Evolutionary conservation across 768 basidiomycete species (phyloP), one percentile per base, ranked within the genome.

Genomic region (Mycena rebaudengoi): DNA sequence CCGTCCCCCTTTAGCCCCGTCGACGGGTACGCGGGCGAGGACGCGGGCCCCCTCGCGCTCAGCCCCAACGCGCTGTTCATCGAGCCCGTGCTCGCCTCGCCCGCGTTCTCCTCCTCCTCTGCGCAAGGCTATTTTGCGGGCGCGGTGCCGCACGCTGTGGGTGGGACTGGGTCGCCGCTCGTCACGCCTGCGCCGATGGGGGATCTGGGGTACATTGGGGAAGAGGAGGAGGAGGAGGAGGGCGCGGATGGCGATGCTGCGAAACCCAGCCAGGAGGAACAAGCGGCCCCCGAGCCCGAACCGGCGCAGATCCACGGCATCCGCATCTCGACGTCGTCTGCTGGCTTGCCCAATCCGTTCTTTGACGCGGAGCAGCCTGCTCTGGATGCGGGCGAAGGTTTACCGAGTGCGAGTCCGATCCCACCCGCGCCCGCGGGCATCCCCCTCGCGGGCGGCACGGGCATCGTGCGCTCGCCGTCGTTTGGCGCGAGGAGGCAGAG

Each of bases 211-310:
- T 85, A 88, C 68, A 89, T 89, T 32, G 82, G 84, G 10, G 88
- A 89, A 69, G 86, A 85, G n/a, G 84, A 83, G 28, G 88, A 88
- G 67, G 86, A 86, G 20, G 86, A 88, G 44, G 87, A 85, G 23
- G 76, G 78, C 18, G 71, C 52, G 7, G 41, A 49, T 6, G 26
- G 68, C 3, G 48, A 50, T 6, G 49, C 46, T 13, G 62, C 54
- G 5, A 45, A 40, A 39, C 62, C 57, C n/a, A n/a, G 40, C 65
- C 33, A 41, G 52, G 39, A 33, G 49, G 49, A 39, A 56, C n/a
- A n/a, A n/a, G n/a, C n/a, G n/a, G n/a, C n/a, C n/a, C n/a, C 33
- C 40, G 40, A 51, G 13, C 29, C 33, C 13, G 71, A 75, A 7
- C 78, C 79, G 25, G 70, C 78, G 5, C 82, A 84, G 61, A 84